Conservation (phyloP, 2,329 filamentous ascomycete genomes). For the Talaromyces piceae region DNA sequence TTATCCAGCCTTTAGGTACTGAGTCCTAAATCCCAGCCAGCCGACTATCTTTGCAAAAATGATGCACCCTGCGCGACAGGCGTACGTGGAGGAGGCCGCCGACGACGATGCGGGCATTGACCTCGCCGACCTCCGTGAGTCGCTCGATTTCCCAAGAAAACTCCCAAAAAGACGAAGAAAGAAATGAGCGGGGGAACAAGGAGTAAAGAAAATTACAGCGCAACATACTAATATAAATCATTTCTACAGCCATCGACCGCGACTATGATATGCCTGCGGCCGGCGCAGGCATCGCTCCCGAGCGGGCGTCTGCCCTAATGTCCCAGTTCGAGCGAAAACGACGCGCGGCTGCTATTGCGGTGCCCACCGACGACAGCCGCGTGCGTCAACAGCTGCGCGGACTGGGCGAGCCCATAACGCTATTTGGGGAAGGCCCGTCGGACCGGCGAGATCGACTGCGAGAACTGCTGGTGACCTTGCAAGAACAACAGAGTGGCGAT, state of each 20-base stretch:
- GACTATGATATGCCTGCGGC: conserved; percentile 72
- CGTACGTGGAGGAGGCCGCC: conserved; percentile 76
- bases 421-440: conserved; percentile 83
- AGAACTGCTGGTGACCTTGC: conserved; percentile 67
- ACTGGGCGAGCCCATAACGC: conserved; percentile 84
- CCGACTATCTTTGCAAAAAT: conserved; percentile 26
- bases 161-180: too few species aligned
- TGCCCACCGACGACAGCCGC: conserved; percentile 86
- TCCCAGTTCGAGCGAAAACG: conserved; percentile 88
- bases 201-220: too few species aligned
- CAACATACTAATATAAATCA: conserved; percentile 4
- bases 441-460: conserved; percentile 83
- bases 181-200: too few species aligned
- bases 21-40: neutral
- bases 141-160: neutral
- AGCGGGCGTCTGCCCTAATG: conserved; percentile 77
- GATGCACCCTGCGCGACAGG: conserved; percentile 83
- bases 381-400: conserved; percentile 76
- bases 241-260: conserved; percentile 56
- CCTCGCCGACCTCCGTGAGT: conserved; percentile 57
- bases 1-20: neutral
- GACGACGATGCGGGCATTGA: conserved; percentile 55
- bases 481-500: conserved; percentile 52
- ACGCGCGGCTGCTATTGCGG: conserved; percentile 77
- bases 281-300: conserved; percentile 60